Percentiles rank a stretch among this genome's conserved stretches.
Conservation (phyloP, 331 rosid genomes). For the Quercus lobata region DNA sequence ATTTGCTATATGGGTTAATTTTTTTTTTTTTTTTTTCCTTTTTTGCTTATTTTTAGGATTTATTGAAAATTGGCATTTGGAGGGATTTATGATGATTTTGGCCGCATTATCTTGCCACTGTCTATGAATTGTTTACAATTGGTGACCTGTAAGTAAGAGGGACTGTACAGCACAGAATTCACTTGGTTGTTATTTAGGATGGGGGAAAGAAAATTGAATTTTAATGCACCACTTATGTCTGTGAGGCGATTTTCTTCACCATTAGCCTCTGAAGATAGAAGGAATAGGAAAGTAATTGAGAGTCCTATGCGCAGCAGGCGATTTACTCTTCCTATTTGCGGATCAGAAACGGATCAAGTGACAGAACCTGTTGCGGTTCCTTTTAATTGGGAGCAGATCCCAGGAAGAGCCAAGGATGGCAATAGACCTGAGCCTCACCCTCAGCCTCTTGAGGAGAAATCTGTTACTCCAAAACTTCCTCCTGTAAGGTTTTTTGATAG, state of each 20-base stretch:
- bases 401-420: conserved; percentile 66
- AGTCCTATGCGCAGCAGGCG: conserved; percentile 28
- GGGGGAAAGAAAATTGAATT: conserved; percentile 76
- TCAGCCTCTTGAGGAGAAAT: conserved; percentile 29
- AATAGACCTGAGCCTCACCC: conserved; percentile 28
- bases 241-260: conserved; percentile 72
- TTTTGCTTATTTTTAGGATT: neutral
- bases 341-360: conserved; percentile 56
- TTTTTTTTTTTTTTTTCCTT: neutral
- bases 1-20: neutral
- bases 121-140: conserved; percentile 13
- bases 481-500: conserved; percentile 43
- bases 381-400: conserved; percentile 84
- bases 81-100: neutral
- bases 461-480: conserved; percentile 51
- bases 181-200: conserved; percentile 31
- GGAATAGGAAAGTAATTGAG: conserved; percentile 40
- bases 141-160: conserved; percentile 15
- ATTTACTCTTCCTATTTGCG: conserved; percentile 34
- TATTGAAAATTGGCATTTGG: neutral
- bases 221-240: conserved; percentile 83
- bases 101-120: neutral
- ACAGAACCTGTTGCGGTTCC: conserved; percentile 88
- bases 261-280: conserved; percentile 35
- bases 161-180: conserved; percentile 9